Conservation (phyloP, 202 grass and related monocot genomes). For the Brachypodium distachyon region DNA sequence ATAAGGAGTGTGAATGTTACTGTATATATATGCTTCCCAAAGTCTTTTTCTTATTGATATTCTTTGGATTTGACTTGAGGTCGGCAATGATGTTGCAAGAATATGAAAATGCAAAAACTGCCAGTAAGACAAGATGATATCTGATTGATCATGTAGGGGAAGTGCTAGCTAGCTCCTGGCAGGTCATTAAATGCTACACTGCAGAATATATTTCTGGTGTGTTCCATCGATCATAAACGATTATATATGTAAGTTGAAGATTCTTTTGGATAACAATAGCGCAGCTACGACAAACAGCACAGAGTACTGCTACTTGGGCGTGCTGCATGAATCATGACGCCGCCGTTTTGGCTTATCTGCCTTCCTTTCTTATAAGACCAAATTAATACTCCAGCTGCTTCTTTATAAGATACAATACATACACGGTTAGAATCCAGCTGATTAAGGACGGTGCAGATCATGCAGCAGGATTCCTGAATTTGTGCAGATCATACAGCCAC, state of each 20-base stretch:
- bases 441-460: background rate
- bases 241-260: background rate
- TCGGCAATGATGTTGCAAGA: background rate
- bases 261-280: background rate
- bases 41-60: background rate
- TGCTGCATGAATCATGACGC: conserved; percentile 12
- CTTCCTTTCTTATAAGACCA: background rate
- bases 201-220: background rate
- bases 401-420: background rate
- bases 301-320: background rate
- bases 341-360: background rate
- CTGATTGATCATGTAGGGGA: background rate
- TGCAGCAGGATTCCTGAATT: too few species aligned
- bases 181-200: background rate
- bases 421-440: background rate
- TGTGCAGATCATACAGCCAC: too few species aligned
- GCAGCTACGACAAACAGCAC: background rate
- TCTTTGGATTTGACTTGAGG: background rate
- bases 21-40: background rate
- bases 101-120: background rate
- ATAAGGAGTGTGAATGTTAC: background rate
- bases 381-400: background rate
- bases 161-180: background rate
- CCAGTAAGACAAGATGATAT: background rate
- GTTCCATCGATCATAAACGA: background rate